Evolutionary conservation across 768 basidiomycete genomes (phyloP), one percentile per base, ranked within the genome.

Genomic region (Astraeus odoratus): DNA sequence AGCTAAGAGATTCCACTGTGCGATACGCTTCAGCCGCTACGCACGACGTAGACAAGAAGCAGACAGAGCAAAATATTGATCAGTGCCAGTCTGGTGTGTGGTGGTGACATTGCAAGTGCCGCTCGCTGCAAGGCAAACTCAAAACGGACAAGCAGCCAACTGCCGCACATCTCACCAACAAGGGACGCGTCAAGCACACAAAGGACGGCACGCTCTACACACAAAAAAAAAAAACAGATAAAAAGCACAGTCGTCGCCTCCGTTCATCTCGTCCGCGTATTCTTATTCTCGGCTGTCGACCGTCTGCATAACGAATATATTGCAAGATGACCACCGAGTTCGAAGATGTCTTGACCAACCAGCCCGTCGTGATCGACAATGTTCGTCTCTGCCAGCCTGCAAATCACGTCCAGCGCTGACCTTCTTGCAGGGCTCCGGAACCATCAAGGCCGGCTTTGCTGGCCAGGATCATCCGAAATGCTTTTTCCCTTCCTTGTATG

Each of bases 401-500:
- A 53, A 59, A 50, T 57, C 39, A 33, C 52, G 36, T 50, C 42
- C 47, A 55, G 59, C 57, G 57, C 51, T 58, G 46, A 50, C 48
- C 43, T 47, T 40, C 26, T 39, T 47, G n/a, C 64, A 98, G 92
- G 96, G 96, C 50, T 96, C 95, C 46, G 96, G 96, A 23, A 92
- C 91, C 19, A 95, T 99, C 64, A 99, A 98, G 67, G 96, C 96
- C 49, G 96, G 96, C 31, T 99, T 99, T 62, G 96, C 96, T 43
- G 96, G 96, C 37, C 89, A 97, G 67, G 95, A 97, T 67, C 93
- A 96, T 63, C 96, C 96, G 34, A 96, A 96, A 78, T 97, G 94
- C 63, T 98, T 94, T 76, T 98, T 98, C 60, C 94, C 96, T 51
- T 96, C 93, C 52, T 97, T 92, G 94, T 96, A 69, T 71, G 92